Base-by-base conservation (phyloP, 306 rosid genomes). In the Fagus crenata region DNA sequence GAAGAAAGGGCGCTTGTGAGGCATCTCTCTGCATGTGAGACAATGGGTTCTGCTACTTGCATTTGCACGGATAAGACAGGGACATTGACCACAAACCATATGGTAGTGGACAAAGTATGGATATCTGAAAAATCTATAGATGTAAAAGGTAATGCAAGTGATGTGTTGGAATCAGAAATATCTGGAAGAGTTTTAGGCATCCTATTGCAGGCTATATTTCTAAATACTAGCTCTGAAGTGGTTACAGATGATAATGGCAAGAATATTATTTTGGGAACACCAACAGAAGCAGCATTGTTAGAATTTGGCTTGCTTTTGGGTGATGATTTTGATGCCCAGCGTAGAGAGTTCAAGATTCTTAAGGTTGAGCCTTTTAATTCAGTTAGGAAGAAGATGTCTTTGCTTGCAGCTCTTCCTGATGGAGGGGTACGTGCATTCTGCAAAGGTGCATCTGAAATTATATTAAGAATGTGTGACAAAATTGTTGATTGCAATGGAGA, bases 21-120 rank as follows among this genome's bases (percentile, higher is more conserved):
- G 83, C 96, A 88, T 88, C 96, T 95, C 69, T 87, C 98, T 70
- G 98, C 97, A 36, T 95, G 98, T 74, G 98, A 95, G 85, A 95
- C 98, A 65, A 95, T 95, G 98, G 98, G 98, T 83, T 95, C 98
- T 51, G 89, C 92, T 65, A 85, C 85, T 78, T 92, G 98, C 89
- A 95, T 95, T 79, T 95, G 98, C 89, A 92, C 98, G 2, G 98
- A 95, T 80, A 95, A 95, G 86, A 95, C 98, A 1, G 98, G 98
- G 43, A 95, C 98, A 18, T 77, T 95, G 73, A 95, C 98, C 59
- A 92, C 98, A 56, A 95, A 95, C 81, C 93, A 80, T 81, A 95
- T 95, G 98, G 90, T 87, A 43, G 96, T 95, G 65, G 83, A 77
- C 49, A 91, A 90, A 79, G 32, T 88, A 74, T 95, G 96, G 97